Evolutionary conservation across 768 basidiomycete species (phyloP).

Genomic region (Leccinum aurantiacum): DNA sequence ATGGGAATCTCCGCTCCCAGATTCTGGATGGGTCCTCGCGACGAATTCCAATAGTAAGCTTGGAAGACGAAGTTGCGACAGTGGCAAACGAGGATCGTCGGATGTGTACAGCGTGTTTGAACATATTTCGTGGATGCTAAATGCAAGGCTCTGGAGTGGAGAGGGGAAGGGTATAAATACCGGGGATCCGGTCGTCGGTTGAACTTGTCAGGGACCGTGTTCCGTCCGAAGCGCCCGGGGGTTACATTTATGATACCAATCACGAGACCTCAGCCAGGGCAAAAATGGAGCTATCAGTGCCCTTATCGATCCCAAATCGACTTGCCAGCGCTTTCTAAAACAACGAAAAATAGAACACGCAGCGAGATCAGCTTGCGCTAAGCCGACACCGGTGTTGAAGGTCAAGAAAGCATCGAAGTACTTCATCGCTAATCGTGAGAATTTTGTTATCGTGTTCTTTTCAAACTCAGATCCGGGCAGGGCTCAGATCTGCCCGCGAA

Average conservation of each 20-base stretch:
- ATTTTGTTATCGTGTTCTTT: neutral
- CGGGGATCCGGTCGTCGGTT: neutral
- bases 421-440: neutral
- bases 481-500: too few species aligned
- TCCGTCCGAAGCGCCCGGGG: slow-evolving; percentile 15
- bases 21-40: slow-evolving; percentile 78
- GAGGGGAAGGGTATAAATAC: slow-evolving; percentile 10
- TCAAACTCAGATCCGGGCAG: too few species aligned
- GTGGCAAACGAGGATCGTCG: slow-evolving; percentile 28
- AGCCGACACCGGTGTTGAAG: neutral
- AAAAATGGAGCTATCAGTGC: neutral
- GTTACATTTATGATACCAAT: neutral
- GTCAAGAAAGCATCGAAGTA: too few species aligned
- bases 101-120: slow-evolving; percentile 18
- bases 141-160: neutral
- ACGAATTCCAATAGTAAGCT: slow-evolving; percentile 55
- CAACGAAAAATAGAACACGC: neutral
- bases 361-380: neutral
- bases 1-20: slow-evolving; percentile 85
- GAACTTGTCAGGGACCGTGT: slow-evolving; percentile 7
- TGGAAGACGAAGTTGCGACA: slow-evolving; percentile 19
- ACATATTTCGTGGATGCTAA: slow-evolving; percentile 12
- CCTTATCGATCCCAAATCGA: neutral
- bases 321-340: neutral
- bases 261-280: neutral